Base-by-base conservation (phyloP, 2,329 filamentous ascomycete species). In the Aspergillus fumigatiaffinis region DNA sequence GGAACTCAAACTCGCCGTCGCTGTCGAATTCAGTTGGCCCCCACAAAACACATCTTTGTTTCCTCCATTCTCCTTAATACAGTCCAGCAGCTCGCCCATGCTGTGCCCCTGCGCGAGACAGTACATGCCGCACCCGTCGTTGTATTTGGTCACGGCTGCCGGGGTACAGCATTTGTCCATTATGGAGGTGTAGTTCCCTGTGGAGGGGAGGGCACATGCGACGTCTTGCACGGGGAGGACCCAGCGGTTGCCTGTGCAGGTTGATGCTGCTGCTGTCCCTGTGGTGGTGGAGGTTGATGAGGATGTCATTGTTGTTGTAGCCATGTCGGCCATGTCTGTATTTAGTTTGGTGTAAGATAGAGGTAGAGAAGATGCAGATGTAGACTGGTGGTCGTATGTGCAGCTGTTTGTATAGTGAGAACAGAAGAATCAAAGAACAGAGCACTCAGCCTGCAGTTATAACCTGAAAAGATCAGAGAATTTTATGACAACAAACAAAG, bases 111-210 rank as follows among this genome's bases (percentile, higher is more conserved):
- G 66, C 0, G 76, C 78, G 17, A 78, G 76, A 63, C 80, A 83
- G 78, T 82, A 83, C 58, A 82, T 63, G 17, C 77, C 79, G 71
- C 81, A 83, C 64, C 75, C 69, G 66, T 76, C 63, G 64, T 77
- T 71, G 76, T 82, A 82, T 61, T 70, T 69, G 51, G 77, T 67
- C 28, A 82, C 72, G 23, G 75, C 67, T 53, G 79, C 77, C 9
- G 71, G 61, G 10, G 73, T 70, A 65, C 80, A 83, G 76, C 80
- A 83, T 23, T 68, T 62, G 44, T 71, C 57, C 73, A 81, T 76
- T 58, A 78, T 71, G 41, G 75, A 69, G 52, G 76, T 72, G 70
- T 77, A 68, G 61, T 79, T 78, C 4, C 68, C 67, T 59, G 67
- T 68, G 57, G 69, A 69, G 26, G 74, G 66, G 51, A 80, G 69